Evolutionary conservation across 2,329 filamentous ascomycete species (phyloP).

Genomic region (Colletotrichum godetiae): DNA sequence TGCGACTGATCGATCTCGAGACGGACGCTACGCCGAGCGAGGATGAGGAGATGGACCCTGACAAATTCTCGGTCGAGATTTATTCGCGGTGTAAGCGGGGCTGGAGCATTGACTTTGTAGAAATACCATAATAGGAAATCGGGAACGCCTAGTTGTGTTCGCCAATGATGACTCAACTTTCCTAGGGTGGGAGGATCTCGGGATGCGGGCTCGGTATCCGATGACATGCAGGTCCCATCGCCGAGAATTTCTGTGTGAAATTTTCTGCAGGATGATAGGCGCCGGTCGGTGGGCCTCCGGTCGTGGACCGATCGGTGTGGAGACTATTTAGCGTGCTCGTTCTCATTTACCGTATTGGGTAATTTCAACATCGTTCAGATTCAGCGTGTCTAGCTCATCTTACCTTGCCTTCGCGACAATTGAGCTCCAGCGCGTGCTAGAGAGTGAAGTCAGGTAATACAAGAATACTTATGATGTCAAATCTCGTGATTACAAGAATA

Average conservation of each 20-base stretch:
- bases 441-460: not conserved
- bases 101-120: slow-evolving; percentile 26
- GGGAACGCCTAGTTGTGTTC: not conserved
- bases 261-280: not conserved
- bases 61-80: slow-evolving; percentile 21
- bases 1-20: slow-evolving; percentile 14
- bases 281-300: not conserved
- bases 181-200: not conserved
- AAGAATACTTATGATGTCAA: not conserved
- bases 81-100: slow-evolving; percentile 20
- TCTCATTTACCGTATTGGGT: not conserved
- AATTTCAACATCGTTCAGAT: not conserved
- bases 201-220: not conserved
- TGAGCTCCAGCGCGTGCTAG: too few species aligned
- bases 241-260: not conserved
- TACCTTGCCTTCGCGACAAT: too few species aligned
- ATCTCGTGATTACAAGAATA: too few species aligned
- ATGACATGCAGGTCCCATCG: not conserved
- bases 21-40: slow-evolving; percentile 9
- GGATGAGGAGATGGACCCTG: slow-evolving; percentile 9
- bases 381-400: not conserved
- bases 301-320: not conserved
- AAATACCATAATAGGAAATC: slow-evolving; percentile 19
- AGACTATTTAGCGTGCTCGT: not conserved
- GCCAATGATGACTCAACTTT: not conserved